Conservation (phyloP, 805 yeast genomes). For the Candida saitoana region DNA sequence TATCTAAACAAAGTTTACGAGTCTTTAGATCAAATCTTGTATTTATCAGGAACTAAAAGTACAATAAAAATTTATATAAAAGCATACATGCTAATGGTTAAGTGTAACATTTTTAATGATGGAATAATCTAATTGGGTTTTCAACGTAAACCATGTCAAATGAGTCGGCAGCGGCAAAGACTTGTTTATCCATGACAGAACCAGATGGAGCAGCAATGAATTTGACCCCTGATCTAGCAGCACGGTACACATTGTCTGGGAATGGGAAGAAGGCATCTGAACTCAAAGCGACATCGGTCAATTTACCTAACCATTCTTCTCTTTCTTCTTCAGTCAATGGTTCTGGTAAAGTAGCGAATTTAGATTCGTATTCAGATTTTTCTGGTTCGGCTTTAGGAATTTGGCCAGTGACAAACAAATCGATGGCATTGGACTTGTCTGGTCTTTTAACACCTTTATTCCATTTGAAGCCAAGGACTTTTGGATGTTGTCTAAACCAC, state of each 20-base stretch:
- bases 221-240: slow-evolving; percentile 94
- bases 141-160: slow-evolving; percentile 88
- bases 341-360: slow-evolving; percentile 77
- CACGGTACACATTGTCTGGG: slow-evolving; percentile 98
- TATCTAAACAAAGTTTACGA: neutral
- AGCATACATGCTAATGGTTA: neutral
- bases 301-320: slow-evolving; percentile 77
- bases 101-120: slow-evolving; percentile 53
- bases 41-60: neutral
- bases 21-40: too few relatives aligned
- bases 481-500: slow-evolving; percentile 99
- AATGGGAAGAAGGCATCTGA: slow-evolving; percentile 99
- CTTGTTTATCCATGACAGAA: slow-evolving; percentile 96
- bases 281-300: slow-evolving; percentile 83
- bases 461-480: slow-evolving; percentile 90
- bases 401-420: slow-evolving; percentile 85
- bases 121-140: slow-evolving; percentile 97
- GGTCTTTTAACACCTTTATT: slow-evolving; percentile 98
- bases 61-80: neutral
- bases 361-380: slow-evolving; percentile 84
- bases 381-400: slow-evolving; percentile 91
- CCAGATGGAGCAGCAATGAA: slow-evolving; percentile 97
- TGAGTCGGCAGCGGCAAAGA: slow-evolving; percentile 91
- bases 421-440: slow-evolving; percentile 97
- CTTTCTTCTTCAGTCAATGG: slow-evolving; percentile 83